phyloP scores from a whole-genome alignment of 805 yeast genomes.

The Ogataea neopini region DNA sequence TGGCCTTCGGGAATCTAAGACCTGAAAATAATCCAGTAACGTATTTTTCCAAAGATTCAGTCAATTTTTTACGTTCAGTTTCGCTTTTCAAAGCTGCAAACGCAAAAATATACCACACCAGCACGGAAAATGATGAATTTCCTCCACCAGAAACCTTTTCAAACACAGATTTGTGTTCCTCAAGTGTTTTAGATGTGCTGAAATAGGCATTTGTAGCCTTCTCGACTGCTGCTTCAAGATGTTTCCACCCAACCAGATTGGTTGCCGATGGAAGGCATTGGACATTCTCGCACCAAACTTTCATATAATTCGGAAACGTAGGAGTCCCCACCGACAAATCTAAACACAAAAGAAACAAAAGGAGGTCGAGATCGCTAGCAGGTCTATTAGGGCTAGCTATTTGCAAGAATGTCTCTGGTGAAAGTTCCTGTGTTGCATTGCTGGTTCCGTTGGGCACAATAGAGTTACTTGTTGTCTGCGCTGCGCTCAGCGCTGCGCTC shows the following conservation, averaged over 20 bases:
- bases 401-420: slow-evolving; percentile 3
- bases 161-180: slow-evolving; percentile 9
- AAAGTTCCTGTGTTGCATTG: background rate
- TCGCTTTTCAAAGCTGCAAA: slow-evolving; percentile 17
- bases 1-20: slow-evolving; percentile 47
- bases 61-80: slow-evolving; percentile 1
- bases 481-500: background rate
- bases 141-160: slow-evolving; percentile 7
- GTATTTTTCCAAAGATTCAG: slow-evolving; percentile 10
- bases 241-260: slow-evolving; percentile 28
- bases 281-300: slow-evolving; percentile 14
- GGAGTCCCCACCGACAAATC: slow-evolving; percentile 9
- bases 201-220: slow-evolving; percentile 8
- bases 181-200: slow-evolving; percentile 6
- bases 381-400: slow-evolving; percentile 5
- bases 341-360: slow-evolving; percentile 14
- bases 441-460: too few relatives aligned
- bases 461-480: too few relatives aligned
- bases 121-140: slow-evolving; percentile 6
- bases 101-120: slow-evolving; percentile 22
- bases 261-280: slow-evolving; percentile 23
- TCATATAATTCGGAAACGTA: slow-evolving; percentile 9
- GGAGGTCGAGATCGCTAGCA: slow-evolving; percentile 10
- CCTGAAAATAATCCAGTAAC: slow-evolving; percentile 22
- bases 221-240: slow-evolving; percentile 15